Evolutionary conservation across 768 basidiomycete species (phyloP).

Genomic region (Termitomyces sp.): DNA sequence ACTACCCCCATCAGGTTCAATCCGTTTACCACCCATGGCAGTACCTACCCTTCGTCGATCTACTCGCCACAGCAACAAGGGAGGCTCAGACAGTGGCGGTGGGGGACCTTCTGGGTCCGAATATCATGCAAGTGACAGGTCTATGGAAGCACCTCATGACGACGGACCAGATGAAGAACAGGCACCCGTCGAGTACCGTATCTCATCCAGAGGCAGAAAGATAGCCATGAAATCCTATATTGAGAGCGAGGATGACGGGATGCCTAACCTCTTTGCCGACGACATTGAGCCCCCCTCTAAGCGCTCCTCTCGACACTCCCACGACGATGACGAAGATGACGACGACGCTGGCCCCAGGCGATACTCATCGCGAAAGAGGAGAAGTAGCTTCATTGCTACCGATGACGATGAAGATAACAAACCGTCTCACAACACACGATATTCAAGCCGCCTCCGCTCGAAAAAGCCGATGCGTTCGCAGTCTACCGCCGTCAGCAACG

Average conservation of each 20-base stretch:
- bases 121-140: conserved; percentile 47
- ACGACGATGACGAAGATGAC: conserved; percentile 19
- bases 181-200: conserved; percentile 19
- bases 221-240: conserved; percentile 35
- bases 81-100: conserved; percentile 26
- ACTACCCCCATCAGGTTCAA: conserved; percentile 13
- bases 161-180: conserved; percentile 28
- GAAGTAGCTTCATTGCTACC: conserved; percentile 32
- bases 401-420: conserved; percentile 44
- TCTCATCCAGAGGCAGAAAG: conserved; percentile 37
- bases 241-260: conserved; percentile 43
- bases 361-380: conserved; percentile 8
- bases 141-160: conserved; percentile 27
- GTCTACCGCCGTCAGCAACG: conserved; percentile 4
- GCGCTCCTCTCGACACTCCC: conserved; percentile 15
- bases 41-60: conserved; percentile 29
- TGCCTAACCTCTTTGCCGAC: conserved; percentile 27
- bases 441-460: conserved; percentile 35
- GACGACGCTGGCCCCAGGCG: conserved; percentile 24
- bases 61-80: conserved; percentile 22
- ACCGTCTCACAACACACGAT: conserved; percentile 21
- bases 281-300: conserved; percentile 18
- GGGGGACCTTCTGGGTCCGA: conserved; percentile 42
- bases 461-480: conserved; percentile 25
- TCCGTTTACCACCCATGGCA: conserved; percentile 25